Conservation (phyloP, 2,329 filamentous ascomycete species). For the Orbilia quercus region DNA sequence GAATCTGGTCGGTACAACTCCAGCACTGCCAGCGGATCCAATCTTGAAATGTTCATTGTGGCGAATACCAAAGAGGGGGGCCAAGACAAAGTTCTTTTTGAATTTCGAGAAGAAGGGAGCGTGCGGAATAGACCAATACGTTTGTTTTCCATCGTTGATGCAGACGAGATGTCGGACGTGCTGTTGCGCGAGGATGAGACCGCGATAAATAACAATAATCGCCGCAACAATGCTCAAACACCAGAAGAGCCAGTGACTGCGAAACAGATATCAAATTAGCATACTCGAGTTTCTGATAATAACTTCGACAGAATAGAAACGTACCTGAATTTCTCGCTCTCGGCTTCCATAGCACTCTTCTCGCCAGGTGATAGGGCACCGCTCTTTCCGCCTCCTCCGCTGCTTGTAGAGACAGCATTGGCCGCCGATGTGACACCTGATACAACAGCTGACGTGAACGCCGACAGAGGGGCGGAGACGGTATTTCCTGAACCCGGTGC, state of each 20-base stretch:
- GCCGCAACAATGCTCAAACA: slow-evolving; percentile 26
- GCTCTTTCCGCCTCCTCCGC: slow-evolving; percentile 15
- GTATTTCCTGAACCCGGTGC: slow-evolving; percentile 18
- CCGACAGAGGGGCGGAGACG: slow-evolving; percentile 20
- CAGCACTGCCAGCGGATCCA: slow-evolving; percentile 75
- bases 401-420: slow-evolving; percentile 14
- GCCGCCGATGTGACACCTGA: slow-evolving; percentile 21
- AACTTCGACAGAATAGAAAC: not conserved
- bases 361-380: slow-evolving; percentile 28
- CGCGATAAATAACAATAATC: slow-evolving; percentile 37
- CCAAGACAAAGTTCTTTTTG: slow-evolving; percentile 75
- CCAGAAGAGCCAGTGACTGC: slow-evolving; percentile 47
- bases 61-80: slow-evolving; percentile 77
- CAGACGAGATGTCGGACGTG: slow-evolving; percentile 50
- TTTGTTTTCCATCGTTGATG: slow-evolving; percentile 49
- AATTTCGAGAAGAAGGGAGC: slow-evolving; percentile 62
- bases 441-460: slow-evolving; percentile 19
- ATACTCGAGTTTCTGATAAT: not conserved
- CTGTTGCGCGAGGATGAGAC: slow-evolving; percentile 20
- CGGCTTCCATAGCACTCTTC: slow-evolving; percentile 44
- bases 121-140: slow-evolving; percentile 41
- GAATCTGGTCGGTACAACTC: slow-evolving; percentile 82
- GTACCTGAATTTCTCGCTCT: slow-evolving; percentile 50
- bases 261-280: slow-evolving; percentile 1
- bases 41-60: slow-evolving; percentile 81